Conservation (phyloP, 2,329 filamentous ascomycete species). For the Aspergillus ruber region DNA sequence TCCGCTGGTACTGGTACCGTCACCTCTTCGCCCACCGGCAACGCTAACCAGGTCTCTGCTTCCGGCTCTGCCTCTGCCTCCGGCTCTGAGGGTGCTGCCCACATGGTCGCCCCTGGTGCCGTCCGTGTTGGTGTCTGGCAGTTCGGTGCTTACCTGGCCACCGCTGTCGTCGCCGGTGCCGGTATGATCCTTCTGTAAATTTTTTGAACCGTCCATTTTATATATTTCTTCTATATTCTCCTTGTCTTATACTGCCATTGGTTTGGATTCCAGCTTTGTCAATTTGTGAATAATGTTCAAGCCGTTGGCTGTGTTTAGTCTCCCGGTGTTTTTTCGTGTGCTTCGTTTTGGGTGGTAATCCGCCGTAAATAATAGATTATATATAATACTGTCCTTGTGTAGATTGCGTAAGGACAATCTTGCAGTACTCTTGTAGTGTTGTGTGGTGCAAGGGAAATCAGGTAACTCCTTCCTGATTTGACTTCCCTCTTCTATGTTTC, state of each 20-base stretch:
- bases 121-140: constrained; percentile 30
- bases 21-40: constrained; percentile 27
- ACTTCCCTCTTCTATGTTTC: too few species aligned
- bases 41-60: constrained; percentile 9
- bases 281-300: neutral
- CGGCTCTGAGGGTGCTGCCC: constrained; percentile 23
- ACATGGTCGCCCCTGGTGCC: constrained; percentile 15
- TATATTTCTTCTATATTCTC: neutral
- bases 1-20: constrained; percentile 31
- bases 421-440: too few species aligned
- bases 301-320: neutral
- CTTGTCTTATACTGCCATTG: neutral
- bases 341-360: neutral
- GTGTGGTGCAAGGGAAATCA: too few species aligned
- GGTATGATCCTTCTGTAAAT: constrained; percentile 39
- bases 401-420: neutral
- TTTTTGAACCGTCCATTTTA: neutral
- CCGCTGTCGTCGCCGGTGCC: constrained; percentile 33
- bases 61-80: constrained; percentile 9
- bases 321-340: neutral
- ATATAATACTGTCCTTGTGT: neutral
- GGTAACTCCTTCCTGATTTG: neutral
- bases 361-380: neutral
- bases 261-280: neutral
- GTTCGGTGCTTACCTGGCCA: constrained; percentile 32